Base-by-base conservation (phyloP, 352 stramenopile genomes). In the Phytophthora palmivora region DNA sequence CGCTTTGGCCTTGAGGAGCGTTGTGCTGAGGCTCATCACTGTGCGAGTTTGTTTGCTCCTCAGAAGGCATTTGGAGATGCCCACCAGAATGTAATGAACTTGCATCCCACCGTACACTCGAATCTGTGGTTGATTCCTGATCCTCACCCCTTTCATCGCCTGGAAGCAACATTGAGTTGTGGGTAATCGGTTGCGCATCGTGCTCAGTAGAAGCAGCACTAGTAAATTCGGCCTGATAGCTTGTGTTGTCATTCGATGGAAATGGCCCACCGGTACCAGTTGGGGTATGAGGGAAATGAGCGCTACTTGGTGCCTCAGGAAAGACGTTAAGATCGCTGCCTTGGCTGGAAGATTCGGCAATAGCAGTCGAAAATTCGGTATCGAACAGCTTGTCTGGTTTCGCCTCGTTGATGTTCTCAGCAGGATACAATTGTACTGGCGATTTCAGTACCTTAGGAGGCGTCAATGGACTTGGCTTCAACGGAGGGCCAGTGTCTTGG, bases 231-330 rank as follows among this genome's bases (percentile, higher is more conserved):
- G 66, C 37, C 9, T 46, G 28, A 51, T 67, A 58, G 11, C 18
- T 43, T 16, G 39, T 38, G 3, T 46, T 53, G 26, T 49, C 42
- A 53, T 64, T 46, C 21, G 63, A 74, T 47, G 54, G 58, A 24
- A 77, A 77, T 19, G 69, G 44, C 0, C 54, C 69, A 0, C 63
- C 69, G 19, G 69, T 68, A 26, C 69, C 69, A 26, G 69, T 74
- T 32, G 69, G 64, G 7, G 69, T 77, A 49, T 74, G 69, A 30
- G 74, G 50, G 41, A 68, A 74, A 37, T 59, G 63, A 48, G 60
- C 69, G 32, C 39, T 68, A 21, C 44, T 59, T n/a, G 69, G 59
- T n/a, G 56, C 54, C 21, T 74, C 55, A 18, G 58, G 58, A 61
- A 65, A 77, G 10, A 61, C 54, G 21, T 65, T 74, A 7, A 28